Conservation (phyloP, 1,139 yeast species). For the Yamadazyma dendronema region DNA sequence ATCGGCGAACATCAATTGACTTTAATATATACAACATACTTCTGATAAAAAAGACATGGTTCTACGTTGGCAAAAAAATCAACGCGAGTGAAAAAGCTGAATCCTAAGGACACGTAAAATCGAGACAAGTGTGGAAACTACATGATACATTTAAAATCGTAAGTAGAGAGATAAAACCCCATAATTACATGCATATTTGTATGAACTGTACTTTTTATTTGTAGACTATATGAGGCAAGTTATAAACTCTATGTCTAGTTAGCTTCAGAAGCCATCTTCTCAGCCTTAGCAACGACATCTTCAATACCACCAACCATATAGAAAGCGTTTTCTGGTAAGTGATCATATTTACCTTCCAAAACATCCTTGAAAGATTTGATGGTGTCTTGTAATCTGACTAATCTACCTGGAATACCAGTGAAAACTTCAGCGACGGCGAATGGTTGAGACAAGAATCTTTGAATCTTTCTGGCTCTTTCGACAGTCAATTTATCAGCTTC, state of each 20-base stretch:
- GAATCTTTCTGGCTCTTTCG: constrained; percentile 99
- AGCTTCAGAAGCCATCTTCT: constrained; percentile 94
- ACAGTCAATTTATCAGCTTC: constrained; percentile 98
- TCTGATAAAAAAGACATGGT: constrained; percentile 15
- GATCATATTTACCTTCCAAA: constrained; percentile 97
- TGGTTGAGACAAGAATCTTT: constrained; percentile 99
- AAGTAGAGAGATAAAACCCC: background rate
- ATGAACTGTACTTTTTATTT: constrained; percentile 12
- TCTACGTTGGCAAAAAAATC: background rate
- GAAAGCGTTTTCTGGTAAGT: constrained; percentile 99
- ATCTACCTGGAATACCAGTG: constrained; percentile 99
- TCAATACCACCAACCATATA: constrained; percentile 99
- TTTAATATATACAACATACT: constrained; percentile 9
- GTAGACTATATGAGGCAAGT: constrained; percentile 11
- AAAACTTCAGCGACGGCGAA: constrained; percentile 99
- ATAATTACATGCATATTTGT: background rate
- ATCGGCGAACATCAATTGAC: constrained; percentile 1
- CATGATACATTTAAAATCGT: no score
- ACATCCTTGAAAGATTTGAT: constrained; percentile 93
- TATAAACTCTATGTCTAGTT: constrained; percentile 24
- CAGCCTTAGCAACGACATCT: constrained; percentile 98
- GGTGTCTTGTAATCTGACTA: constrained; percentile 95
- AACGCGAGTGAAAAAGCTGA: constrained; percentile 2
- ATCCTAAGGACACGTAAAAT: no score
- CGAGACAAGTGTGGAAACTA: no score